These are phyloP conservation scores for Aspergillus ibericus DNA, from an alignment of 2,329 filamentous ascomycete genomes.

Conservation along the genomic window DNA sequence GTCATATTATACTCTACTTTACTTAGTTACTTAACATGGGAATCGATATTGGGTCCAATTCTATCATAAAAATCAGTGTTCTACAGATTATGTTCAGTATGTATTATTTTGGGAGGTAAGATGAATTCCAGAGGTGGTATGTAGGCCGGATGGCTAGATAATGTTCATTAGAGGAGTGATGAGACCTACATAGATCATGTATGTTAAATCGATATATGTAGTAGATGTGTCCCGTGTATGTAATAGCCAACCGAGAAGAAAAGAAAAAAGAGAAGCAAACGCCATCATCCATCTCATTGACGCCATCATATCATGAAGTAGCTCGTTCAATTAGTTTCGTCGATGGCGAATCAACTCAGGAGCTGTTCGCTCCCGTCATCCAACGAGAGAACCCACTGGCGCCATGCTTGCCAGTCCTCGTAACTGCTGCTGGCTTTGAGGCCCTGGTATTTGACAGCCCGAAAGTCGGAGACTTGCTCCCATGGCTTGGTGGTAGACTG, in stretches of 20 bases:
- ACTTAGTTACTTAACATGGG: neutral
- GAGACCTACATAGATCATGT: neutral
- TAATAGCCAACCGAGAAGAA: neutral
- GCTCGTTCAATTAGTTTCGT: neutral
- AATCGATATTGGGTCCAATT: neutral
- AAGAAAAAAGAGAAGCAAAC: too few species aligned
- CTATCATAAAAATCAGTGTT: too few species aligned
- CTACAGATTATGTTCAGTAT: too few species aligned
- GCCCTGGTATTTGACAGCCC: conserved; percentile 83
- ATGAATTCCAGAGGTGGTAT: too few species aligned
- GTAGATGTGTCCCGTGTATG: neutral
- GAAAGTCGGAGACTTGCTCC: conserved; percentile 71
- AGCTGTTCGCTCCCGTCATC: conserved; percentile 31
- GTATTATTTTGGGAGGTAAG: too few species aligned
- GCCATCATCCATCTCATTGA: neutral
- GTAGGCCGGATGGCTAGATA: too few species aligned
- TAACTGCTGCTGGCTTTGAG: conserved; percentile 72
- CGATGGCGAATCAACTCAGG: conserved; percentile 3
- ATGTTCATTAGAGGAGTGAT: neutral
- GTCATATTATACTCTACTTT: neutral
- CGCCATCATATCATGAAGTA: neutral
- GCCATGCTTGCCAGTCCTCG: conserved; percentile 75
- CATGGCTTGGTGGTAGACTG: conserved; percentile 52
- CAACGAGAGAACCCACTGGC: conserved; percentile 61
- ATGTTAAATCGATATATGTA: neutral